Evolutionary conservation across 2,329 filamentous ascomycete species (phyloP), one percentile per base, ranked within the genome.

Genomic region (Phaeophleospora eucalypticola): DNA sequence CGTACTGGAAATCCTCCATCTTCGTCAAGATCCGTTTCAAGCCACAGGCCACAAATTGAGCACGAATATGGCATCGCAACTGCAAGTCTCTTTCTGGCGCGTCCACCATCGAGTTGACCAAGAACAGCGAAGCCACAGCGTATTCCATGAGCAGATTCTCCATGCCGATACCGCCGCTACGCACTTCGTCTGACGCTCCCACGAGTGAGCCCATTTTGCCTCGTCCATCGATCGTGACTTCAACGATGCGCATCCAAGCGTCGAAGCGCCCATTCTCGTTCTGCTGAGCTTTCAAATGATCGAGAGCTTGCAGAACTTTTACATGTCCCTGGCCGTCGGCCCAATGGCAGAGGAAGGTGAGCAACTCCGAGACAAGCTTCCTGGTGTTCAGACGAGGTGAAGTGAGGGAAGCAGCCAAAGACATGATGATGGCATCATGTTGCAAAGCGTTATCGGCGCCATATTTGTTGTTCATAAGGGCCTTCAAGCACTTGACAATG

Each of bases 61-160:
- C 91, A 54, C 93, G 82, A 63, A 97, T 90, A 69, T 97, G 93
- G 66, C 94, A 87, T 65, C 93, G 83, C 54, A 97, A 74, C 70
- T 95, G 88, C 56, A 98, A 74, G 63, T 98, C 93, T 59, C 82
- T 80, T 63, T 94, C 87, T 0, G 90, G 86, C 2, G 89, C 88
- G 69, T 97, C 93, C 52, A 98, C 83, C 59, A 97, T 80, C 85
- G 94, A 95, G 72, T 97, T 98, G 75, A 97, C 82, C 63, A 98
- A 78, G 65, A 97, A 89, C 62, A 98, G 80, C 2, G 90, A 95
- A 27, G 91, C 88, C 40, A 97, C 88, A 33, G 90, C 91, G 65
- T 98, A 98, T 77, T 98, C 93, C 93, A 98, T 97, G 44, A 98
- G 79, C 62, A 96, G 76, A 69, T 97, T 97, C 78, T 98, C 93